These are phyloP conservation scores for Cystobasidiaceae sp. DNA, from an alignment of 1,284 basidiomycete genomes.

Conservation along the genomic window DNA sequence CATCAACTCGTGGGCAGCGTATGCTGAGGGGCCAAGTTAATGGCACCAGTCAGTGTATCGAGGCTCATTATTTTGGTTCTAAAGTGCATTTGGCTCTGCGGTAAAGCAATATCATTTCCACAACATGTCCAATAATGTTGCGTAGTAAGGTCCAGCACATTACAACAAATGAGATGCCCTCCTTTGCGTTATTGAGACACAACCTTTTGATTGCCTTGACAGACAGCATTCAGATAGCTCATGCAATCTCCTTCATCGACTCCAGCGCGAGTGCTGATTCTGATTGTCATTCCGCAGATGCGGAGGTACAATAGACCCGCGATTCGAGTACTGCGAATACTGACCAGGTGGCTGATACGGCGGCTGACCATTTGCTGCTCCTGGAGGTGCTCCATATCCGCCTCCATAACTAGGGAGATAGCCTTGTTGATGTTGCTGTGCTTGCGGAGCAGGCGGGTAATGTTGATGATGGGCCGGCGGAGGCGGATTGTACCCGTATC, in stretches of 20 bases:
- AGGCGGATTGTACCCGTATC: not conserved
- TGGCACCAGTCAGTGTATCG: no score
- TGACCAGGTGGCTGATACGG: not conserved
- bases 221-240: not conserved
- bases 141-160: not conserved
- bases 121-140: not conserved
- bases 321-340: not conserved
- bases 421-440: not conserved
- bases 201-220: not conserved
- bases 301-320: constrained; percentile 8
- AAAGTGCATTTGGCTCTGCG: no score
- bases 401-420: constrained; percentile 13
- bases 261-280: not conserved
- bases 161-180: not conserved
- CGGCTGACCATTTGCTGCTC: not conserved
- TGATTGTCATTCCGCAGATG: constrained; percentile 13
- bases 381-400: constrained; percentile 4
- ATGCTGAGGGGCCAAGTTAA: not conserved
- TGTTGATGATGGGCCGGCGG: not conserved
- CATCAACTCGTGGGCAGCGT: not conserved
- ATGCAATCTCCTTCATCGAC: not conserved
- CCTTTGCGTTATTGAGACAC: not conserved
- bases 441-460: constrained; percentile 8
- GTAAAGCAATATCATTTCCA: no score
- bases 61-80: no score